phyloP scores from a whole-genome alignment of 441 rosid species.

The Populus hybrid region DNA sequence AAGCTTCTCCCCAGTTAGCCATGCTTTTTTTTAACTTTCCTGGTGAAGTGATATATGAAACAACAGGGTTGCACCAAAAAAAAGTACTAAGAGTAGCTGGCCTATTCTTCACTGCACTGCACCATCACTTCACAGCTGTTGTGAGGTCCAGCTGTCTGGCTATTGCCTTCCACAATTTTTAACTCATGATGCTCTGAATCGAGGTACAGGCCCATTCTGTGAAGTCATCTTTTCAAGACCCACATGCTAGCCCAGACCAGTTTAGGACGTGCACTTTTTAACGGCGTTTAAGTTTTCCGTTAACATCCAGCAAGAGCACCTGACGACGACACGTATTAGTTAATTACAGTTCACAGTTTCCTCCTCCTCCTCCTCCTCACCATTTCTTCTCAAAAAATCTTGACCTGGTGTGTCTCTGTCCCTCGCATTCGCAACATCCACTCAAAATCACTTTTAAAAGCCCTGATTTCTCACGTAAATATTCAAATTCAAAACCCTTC shows the following conservation, averaged over 20 bases:
- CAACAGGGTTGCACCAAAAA: not conserved
- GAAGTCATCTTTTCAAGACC: not conserved
- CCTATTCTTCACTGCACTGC: not conserved
- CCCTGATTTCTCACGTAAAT: constrained; percentile 6
- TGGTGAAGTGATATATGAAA: not conserved
- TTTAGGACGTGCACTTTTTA: not conserved
- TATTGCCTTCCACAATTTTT: not conserved
- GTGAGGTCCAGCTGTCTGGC: not conserved
- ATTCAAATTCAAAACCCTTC: not conserved
- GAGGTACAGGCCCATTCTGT: not conserved
- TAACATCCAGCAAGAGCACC: not conserved
- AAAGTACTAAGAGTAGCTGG: not conserved
- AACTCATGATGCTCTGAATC: not conserved
- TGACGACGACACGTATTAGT: not conserved
- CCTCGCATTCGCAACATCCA: not conserved
- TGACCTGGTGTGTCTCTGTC: constrained; percentile 6
- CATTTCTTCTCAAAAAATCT: not conserved
- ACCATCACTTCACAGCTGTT: not conserved
- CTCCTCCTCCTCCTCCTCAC: not conserved
- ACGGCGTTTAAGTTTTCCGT: not conserved
- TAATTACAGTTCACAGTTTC: not conserved
- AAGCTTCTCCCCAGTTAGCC: no score
- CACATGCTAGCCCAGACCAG: not conserved
- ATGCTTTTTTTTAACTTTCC: no score
- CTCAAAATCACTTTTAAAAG: not conserved